Base-by-base conservation (phyloP, 352 stramenopile genomes). In the Thalassiosira livingstoniorum region DNA sequence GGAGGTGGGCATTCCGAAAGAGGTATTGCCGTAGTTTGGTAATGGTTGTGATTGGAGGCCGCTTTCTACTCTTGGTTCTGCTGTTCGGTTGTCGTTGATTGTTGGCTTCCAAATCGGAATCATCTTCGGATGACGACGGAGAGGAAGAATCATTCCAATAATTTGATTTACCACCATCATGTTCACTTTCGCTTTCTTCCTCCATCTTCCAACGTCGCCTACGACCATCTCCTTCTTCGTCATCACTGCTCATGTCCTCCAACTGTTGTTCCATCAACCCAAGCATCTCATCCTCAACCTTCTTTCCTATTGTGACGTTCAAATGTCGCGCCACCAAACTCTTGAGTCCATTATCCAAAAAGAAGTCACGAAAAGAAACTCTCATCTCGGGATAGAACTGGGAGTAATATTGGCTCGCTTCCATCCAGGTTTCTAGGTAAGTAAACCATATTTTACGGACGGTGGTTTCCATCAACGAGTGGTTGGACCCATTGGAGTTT, bases 281-380 rank as follows among this genome's bases (percentile, higher is more conserved):
- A 13, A 86, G 35, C 29, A 91, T 78, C 74, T 92, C 72, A 13
- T 88, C 62, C 29, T 86, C 71, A 42, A 92, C 23, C 68, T 78
- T 64, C 31, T 82, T 86, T 21, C 63, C 73, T 2, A 87, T 73
- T 55, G 61, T 81, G 0, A 87, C 62, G 13, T 75, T 83, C 31
- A 93, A 63, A 55, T 87, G 82, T 68, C 72, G 75, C 18, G 78
- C 73, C 0, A 93, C 5, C 31, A 67, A 47, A 29, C 27, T 34
- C 32, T 75, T 77, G 0, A 70, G 31, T 34, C 45, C 11, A 4
- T 58, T 27, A n/a, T 51, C 35, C 21, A 94, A 57, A 70, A 93
- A 94, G 18, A 35, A 72, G 85, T 93, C 90, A 45, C 90, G 90
- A 66, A 94, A 90, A 11, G 72, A 89, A 65, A 92, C 90, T 70